These are phyloP conservation scores for Paramyrothecium sp. DNA, from an alignment of 2,329 filamentous ascomycete species.

Conservation along the genomic window DNA sequence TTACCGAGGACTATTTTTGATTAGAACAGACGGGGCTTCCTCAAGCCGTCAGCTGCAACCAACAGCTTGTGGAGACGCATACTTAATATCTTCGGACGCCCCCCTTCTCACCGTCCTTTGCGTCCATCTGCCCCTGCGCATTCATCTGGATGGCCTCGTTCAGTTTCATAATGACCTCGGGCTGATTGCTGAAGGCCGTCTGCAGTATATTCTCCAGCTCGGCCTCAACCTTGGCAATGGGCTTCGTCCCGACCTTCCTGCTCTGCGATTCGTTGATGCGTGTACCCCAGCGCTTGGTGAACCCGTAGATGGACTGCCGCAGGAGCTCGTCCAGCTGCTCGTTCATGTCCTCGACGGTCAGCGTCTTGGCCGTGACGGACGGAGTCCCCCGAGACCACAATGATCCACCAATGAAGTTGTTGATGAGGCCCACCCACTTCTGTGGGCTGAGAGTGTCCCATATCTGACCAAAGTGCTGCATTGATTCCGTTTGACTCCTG, in stretches of 20 bases:
- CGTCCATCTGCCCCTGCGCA: constrained; percentile 50
- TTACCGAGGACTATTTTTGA: too few species aligned
- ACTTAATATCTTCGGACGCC: constrained; percentile 24
- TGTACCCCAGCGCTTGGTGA: constrained; percentile 59
- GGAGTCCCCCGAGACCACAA: constrained; percentile 41
- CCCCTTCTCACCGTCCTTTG: constrained; percentile 30
- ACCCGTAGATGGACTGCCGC: constrained; percentile 60
- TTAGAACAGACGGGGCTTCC: too few species aligned
- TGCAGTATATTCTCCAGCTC: constrained; percentile 57
- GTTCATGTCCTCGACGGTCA: constrained; percentile 56
- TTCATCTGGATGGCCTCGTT: constrained; percentile 61
- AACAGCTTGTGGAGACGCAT: background rate
- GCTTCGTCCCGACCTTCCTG: constrained; percentile 47
- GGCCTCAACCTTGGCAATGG: constrained; percentile 50
- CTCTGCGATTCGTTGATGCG: constrained; percentile 48
- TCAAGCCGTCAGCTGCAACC: too few species aligned
- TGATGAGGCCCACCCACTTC: constrained; percentile 59
- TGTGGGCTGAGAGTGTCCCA: constrained; percentile 62
- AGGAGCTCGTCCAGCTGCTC: constrained; percentile 64
- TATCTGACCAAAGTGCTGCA: constrained; percentile 64
- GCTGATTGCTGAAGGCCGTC: constrained; percentile 57
- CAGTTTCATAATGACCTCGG: constrained; percentile 57
- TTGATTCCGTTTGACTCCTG: constrained; percentile 43
- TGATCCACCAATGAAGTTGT: constrained; percentile 54
- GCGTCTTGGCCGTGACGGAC: constrained; percentile 34